Base-by-base conservation (phyloP, 805 yeast species). In the Metschnikowia similis region DNA sequence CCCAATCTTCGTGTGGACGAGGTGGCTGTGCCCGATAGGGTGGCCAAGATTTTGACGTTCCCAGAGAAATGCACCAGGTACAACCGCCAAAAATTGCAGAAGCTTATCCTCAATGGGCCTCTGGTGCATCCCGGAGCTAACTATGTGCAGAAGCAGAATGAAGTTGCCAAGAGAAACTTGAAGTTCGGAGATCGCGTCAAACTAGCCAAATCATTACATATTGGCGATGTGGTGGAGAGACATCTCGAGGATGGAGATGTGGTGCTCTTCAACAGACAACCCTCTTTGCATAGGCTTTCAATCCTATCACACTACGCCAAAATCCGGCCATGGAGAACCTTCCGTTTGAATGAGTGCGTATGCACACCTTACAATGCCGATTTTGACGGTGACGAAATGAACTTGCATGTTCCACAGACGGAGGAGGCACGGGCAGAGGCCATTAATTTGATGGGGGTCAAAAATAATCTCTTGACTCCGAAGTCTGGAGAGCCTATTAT, bases 371-470 rank as follows among this genome's bases (percentile, higher is more conserved):
- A 94, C 71, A 95, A 95, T 67, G 99, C 99, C 36, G 99, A 94
- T 80, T 94, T 94, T 66, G 99, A 94, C 69, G 99, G 99, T 71
- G 99, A 94, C 71, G 99, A 94, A 69, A 94, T 94, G 99, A 94
- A 94, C 68, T 76, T 94, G 64, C 99, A 94, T 66, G 99, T 94
- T 41, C 99, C 99, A 1, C 99, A 94, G 69, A 94, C 98, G 1
- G 98, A 94, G 70, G 99, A 94, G 69, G 98, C 99, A 1, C 76
- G 99, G 56, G 96, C 98, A 0, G 99, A 94, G 69, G 99, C 99
- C n/a, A 89, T 92, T 69, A 88, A 87, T 62, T 77, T 94, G 63
- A 94, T 94, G 99, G 99, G 98, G 48, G 99, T 94, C 38, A 94
- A 94, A 62, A 87, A 91, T 64, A 94, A 94, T 65, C 74, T 94